phyloP scores from a whole-genome alignment of 1,139 yeast genomes.

The Chernovozyma aurita region DNA sequence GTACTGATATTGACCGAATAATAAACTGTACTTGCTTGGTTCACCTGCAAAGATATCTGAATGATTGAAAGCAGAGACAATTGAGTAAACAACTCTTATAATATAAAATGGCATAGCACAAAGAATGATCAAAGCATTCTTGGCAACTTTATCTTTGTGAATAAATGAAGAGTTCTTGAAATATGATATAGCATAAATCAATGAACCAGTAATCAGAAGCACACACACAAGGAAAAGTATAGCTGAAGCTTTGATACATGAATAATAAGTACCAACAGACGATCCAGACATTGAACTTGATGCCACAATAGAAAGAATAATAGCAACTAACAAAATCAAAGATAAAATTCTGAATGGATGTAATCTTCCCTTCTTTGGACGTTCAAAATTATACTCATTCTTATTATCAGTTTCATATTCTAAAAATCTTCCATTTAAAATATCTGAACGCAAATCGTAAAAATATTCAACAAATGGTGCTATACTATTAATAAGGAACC shows the following conservation, averaged over 20 bases:
- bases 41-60: slow-evolving; percentile 8
- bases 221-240: slow-evolving; percentile 13
- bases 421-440: slow-evolving; percentile 1
- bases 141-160: slow-evolving; percentile 1
- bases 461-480: slow-evolving; percentile 11
- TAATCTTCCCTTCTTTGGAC: slow-evolving; percentile 3
- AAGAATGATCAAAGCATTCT: slow-evolving; percentile 6
- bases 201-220: slow-evolving; percentile 6
- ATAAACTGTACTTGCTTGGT: slow-evolving; percentile 14
- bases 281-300: slow-evolving; percentile 4
- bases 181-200: slow-evolving; percentile 2
- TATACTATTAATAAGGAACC: slow-evolving; percentile 13
- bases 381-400: not conserved
- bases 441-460: slow-evolving; percentile 3
- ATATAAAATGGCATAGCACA: slow-evolving; percentile 9
- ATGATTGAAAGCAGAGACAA: slow-evolving; percentile 14
- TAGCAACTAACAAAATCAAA: slow-evolving; percentile 12
- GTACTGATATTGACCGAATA: slow-evolving; percentile 19
- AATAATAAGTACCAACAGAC: slow-evolving; percentile 1
- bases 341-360: slow-evolving; percentile 15
- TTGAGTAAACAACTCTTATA: slow-evolving; percentile 14
- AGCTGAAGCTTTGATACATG: slow-evolving; percentile 10
- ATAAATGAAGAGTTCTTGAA: slow-evolving; percentile 4
- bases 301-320: slow-evolving; percentile 14
- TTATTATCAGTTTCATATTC: slow-evolving; percentile 1